These are phyloP conservation scores for Xylaria palmicola DNA, from an alignment of 495 filamentous ascomycete genomes.

Conservation along the genomic window DNA sequence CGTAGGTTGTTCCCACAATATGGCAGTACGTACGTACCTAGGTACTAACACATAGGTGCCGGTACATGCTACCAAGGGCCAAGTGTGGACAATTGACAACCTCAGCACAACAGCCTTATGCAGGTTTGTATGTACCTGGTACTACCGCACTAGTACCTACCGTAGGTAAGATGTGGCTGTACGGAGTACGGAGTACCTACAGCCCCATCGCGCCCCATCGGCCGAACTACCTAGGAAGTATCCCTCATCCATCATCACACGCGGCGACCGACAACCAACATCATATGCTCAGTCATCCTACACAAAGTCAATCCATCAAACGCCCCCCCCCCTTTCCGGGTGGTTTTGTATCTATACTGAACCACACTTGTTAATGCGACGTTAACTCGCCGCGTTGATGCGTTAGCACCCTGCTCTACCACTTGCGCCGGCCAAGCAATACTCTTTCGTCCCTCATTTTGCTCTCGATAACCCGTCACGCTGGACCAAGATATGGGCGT, in stretches of 20 bases:
- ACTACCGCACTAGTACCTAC: no score
- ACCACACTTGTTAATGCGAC: background rate
- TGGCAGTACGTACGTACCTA: no score
- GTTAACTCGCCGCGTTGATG: background rate
- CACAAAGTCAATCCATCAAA: background rate
- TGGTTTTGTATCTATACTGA: background rate
- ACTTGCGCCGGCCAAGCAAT: background rate
- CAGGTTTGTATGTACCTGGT: no score
- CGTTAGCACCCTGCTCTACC: background rate
- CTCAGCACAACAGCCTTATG: no score
- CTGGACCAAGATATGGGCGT: slow-evolving; percentile 69
- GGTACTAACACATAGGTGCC: no score
- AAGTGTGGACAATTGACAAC: no score
- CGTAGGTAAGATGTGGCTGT: no score
- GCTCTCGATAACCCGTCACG: slow-evolving; percentile 11
- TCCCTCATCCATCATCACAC: background rate
- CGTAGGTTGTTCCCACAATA: no score
- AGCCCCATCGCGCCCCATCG: background rate
- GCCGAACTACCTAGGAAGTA: no score
- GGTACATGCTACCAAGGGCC: no score
- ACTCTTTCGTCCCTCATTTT: background rate
- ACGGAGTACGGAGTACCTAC: no score
- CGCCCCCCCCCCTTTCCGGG: background rate
- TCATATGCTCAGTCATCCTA: background rate
- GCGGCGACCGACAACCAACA: background rate